Base-by-base conservation (phyloP, 768 basidiomycete species). In the Naematelia aurantialba region DNA sequence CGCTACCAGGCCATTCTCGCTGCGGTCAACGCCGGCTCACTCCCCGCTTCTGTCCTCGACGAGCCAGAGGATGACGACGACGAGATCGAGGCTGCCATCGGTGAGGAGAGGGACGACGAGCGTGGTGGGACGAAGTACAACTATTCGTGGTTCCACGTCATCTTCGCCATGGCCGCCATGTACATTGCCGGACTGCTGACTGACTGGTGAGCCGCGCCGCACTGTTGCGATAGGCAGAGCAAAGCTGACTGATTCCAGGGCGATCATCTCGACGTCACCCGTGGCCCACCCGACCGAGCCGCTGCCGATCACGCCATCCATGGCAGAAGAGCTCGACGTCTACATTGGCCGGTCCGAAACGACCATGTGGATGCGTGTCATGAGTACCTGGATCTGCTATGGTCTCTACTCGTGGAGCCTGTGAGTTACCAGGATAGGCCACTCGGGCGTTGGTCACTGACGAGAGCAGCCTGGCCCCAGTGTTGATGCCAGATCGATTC, bases 71-170 rank as follows among this genome's bases (percentile, higher is more conserved):
- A 88, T 1, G 89, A 88, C 1, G 80, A 81, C 5, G 77, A 75
- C 39, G 76, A 76, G 56, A 77, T 73, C 30, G 67, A 69, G 39
- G 63, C 69, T 12, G 81, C 83, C 5, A 79, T 83, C 25, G 86
- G 86, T 4, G 89, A 93, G 58, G 82, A 83, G 26, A 81, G 86
- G 52, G 96, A 99, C 70, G 96, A 99, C 65, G 96, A 99, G 79
- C 85, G 89, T 30, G 83, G 87, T 44, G 92, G 91, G 12, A 94
- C 91, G 8, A 87, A 91, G 60, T 99, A 98, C 79, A 96, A 96
- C 92, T 99, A 99, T 75, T 85, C 91, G 1, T 99, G 92, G 91
- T 98, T 99, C 85, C 96, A 99, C 73, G 79, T 97, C 76, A 97
- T 99, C 70, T 99, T 98, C 74, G 85, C 88, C 46, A 87, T 98